Percentiles rank a stretch among this genome's conserved stretches.
Evolutionary conservation across 768 basidiomycete species (phyloP).

Genomic region (Boletellus emodensis): DNA sequence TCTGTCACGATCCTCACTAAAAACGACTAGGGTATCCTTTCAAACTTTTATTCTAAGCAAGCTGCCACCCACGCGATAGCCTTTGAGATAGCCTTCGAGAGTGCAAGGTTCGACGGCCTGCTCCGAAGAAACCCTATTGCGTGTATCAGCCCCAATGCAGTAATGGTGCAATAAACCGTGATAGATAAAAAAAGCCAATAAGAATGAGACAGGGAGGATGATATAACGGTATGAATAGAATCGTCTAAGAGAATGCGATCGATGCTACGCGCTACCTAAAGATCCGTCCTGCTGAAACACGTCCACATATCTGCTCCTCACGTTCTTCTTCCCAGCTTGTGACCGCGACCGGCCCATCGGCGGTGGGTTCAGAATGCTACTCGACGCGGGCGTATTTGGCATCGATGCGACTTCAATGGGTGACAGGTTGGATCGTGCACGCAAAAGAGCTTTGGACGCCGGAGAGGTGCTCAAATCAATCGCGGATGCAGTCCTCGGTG

Average conservation of each 20-base stretch:
- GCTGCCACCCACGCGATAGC: neutral
- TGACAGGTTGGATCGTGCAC: conserved; percentile 62
- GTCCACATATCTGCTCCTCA: conserved; percentile 85
- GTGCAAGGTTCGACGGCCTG: neutral
- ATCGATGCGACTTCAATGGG: conserved; percentile 41
- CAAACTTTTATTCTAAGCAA: conserved; percentile 62
- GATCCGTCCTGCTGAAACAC: conserved; percentile 65
- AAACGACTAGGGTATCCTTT: conserved; percentile 66
- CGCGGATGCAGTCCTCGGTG: conserved; percentile 56
- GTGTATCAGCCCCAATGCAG: neutral
- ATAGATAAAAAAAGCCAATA: conserved; percentile 24
- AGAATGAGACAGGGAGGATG: conserved; percentile 11
- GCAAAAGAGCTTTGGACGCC: conserved; percentile 48
- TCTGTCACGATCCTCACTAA: neutral
- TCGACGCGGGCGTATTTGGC: conserved; percentile 29
- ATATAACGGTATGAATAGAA: conserved; percentile 19
- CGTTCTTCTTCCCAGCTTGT: conserved; percentile 64
- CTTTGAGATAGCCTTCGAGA: neutral
- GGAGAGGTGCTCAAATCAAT: conserved; percentile 56
- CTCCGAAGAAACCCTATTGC: conserved; percentile 1
- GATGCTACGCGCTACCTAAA: conserved; percentile 13
- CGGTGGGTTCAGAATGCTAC: conserved; percentile 24
- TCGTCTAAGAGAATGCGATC: neutral
- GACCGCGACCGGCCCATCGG: conserved; percentile 51
- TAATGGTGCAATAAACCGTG: conserved; percentile 10